Evolutionary conservation across 179 eudicot genomes (phyloP).

Genomic region (Heliamphora pulchella): DNA sequence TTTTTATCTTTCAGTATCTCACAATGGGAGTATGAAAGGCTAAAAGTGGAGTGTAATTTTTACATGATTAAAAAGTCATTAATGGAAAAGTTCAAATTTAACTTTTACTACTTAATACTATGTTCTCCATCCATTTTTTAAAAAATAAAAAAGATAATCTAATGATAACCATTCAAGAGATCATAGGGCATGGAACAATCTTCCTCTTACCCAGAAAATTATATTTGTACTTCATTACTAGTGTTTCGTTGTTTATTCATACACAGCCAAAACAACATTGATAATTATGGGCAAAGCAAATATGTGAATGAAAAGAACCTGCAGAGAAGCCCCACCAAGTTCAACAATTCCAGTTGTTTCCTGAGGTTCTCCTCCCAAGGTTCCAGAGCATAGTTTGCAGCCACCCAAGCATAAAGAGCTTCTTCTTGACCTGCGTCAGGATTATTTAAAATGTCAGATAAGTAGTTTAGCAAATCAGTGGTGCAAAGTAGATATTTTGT

Average conservation of each 20-base stretch:
- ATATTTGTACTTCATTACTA: background rate
- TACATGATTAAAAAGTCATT: background rate
- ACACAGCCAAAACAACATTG: background rate
- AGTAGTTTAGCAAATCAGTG: background rate
- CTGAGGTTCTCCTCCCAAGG: conserved; percentile 38
- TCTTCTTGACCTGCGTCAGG: conserved; percentile 36
- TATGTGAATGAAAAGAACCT: conserved; percentile 28
- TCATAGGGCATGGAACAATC: background rate
- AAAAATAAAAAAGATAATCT: background rate
- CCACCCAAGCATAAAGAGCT: conserved; percentile 46
- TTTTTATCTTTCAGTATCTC: too few relatives aligned
- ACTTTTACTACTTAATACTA: background rate
- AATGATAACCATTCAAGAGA: background rate
- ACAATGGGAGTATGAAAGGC: too few relatives aligned
- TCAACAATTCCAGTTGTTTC: conserved; percentile 42
- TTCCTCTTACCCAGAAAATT: background rate
- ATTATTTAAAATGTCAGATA: background rate
- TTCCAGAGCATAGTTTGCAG: conserved; percentile 46
- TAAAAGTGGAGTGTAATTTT: background rate
- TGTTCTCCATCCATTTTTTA: background rate
- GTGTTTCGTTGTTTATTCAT: background rate
- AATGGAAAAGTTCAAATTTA: background rate
- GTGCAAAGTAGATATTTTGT: background rate
- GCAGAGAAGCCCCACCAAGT: conserved; percentile 45
- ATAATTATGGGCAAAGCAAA: conserved; percentile 7